These are phyloP conservation scores for Stellera chamaejasme DNA, from an alignment of 345 rosid genomes.

Conservation along the genomic window DNA sequence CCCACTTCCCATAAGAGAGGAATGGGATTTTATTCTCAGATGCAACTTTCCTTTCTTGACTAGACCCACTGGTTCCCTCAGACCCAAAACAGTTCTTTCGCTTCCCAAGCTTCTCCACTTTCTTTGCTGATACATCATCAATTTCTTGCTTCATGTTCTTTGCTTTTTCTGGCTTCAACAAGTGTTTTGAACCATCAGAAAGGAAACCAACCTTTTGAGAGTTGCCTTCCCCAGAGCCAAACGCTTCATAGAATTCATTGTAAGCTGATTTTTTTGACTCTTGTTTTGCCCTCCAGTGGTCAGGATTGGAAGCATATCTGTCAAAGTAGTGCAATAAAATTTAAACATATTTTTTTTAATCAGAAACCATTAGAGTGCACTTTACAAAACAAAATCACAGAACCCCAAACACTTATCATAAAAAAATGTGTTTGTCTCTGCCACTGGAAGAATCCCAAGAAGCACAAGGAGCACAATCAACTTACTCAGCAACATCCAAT, in stretches of 20 bases:
- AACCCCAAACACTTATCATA: too few species aligned
- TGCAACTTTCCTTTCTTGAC: slow-evolving; percentile 22
- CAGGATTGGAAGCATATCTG: slow-evolving; percentile 60
- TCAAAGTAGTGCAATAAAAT: slow-evolving; percentile 10
- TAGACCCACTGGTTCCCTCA: slow-evolving; percentile 14
- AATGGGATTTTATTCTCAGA: slow-evolving; percentile 28
- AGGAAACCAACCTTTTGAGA: slow-evolving; percentile 36
- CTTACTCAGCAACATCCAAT: slow-evolving; percentile 77
- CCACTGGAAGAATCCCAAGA: neutral
- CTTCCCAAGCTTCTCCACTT: slow-evolving; percentile 17
- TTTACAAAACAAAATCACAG: neutral
- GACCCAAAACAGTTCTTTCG: slow-evolving; percentile 16
- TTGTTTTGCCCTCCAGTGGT: slow-evolving; percentile 78
- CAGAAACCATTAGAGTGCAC: neutral
- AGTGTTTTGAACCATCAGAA: slow-evolving; percentile 33
- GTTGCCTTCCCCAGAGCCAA: slow-evolving; percentile 52
- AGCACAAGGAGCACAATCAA: slow-evolving; percentile 4
- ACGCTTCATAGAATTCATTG: slow-evolving; percentile 51
- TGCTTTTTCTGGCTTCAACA: slow-evolving; percentile 23
- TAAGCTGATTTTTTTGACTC: slow-evolving; percentile 69
- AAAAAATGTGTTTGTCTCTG: neutral
- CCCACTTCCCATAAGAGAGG: slow-evolving; percentile 30
- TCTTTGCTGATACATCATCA: slow-evolving; percentile 17
- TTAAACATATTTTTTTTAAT: neutral
- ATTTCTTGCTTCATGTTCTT: slow-evolving; percentile 51